phyloP scores from a whole-genome alignment of 2,329 filamentous ascomycete genomes.

The Aspergillus alliaceus region DNA sequence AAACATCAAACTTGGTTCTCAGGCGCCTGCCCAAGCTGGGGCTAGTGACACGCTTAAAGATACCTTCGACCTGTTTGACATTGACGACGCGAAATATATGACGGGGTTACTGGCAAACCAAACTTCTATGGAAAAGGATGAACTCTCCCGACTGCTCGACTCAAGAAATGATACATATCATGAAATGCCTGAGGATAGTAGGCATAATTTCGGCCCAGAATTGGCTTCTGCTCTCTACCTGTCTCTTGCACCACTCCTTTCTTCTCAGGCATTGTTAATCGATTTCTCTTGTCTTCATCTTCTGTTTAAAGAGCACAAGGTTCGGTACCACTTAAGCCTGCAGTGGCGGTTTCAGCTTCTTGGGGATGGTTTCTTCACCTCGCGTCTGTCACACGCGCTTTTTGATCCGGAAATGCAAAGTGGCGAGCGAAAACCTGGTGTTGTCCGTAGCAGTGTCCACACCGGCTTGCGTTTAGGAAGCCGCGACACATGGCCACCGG shows the following conservation, averaged over 20 bases:
- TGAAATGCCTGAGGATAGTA: constrained; percentile 13
- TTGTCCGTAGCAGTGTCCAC: constrained; percentile 65
- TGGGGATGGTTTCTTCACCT: constrained; percentile 80
- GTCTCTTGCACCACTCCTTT: constrained; percentile 73
- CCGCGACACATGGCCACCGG: constrained; percentile 85
- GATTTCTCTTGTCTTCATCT: constrained; percentile 75
- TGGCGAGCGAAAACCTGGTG: constrained; percentile 70
- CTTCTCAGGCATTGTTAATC: constrained; percentile 72
- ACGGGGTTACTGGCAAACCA: constrained; percentile 26
- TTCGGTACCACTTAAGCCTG: constrained; percentile 70
- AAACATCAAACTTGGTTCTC: neutral
- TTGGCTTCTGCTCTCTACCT: constrained; percentile 59
- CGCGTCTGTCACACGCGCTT: constrained; percentile 74
- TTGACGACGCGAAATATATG: constrained; percentile 28
- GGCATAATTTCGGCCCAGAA: constrained; percentile 36
- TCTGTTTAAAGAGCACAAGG: constrained; percentile 71
- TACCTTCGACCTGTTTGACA: constrained; percentile 37
- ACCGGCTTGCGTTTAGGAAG: constrained; percentile 84
- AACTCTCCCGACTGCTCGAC: constrained; percentile 29
- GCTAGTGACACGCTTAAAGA: constrained; percentile 12
- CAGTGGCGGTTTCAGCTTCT: constrained; percentile 82
- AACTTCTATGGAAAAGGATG: constrained; percentile 27
- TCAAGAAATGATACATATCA: constrained; percentile 19
- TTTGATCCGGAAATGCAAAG: constrained; percentile 82
- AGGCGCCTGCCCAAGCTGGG: neutral